A percentile compares a stretch with the other conserved stretches of the same genome.
phyloP scores from a whole-genome alignment of 257 asterid genomes.

The Nicotiana tabacum region DNA sequence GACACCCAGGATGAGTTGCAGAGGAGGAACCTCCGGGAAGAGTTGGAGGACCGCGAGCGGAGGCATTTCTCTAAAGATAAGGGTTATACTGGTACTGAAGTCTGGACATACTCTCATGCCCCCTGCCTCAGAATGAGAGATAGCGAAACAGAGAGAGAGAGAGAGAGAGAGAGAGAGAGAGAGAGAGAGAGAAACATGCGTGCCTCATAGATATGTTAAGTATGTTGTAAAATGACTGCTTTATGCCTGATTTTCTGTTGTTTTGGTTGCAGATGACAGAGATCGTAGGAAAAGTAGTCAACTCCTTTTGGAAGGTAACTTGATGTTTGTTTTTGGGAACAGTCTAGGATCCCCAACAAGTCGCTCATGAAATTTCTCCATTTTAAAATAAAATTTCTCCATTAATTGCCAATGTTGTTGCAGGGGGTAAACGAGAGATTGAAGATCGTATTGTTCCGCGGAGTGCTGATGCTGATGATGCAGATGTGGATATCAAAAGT shows the following conservation, averaged over 20 bases:
- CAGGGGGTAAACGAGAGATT: conserved; percentile 70
- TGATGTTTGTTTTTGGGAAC: not conserved
- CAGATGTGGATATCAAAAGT: conserved; percentile 51
- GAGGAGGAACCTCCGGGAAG: conserved; percentile 72
- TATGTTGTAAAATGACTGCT: too few species aligned
- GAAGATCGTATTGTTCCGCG: conserved; percentile 86
- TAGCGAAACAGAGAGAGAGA: too few species aligned
- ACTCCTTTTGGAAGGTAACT: conserved; percentile 81
- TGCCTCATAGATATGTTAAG: not conserved
- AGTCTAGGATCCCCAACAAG: not conserved
- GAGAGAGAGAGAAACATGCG: not conserved
- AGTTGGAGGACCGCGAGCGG: conserved; percentile 78
- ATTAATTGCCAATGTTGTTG: not conserved
- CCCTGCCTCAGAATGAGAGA: too few species aligned
- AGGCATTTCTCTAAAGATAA: conserved; percentile 76
- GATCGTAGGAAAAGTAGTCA: conserved; percentile 79
- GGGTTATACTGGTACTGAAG: conserved; percentile 20
- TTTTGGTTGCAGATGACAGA: conserved; percentile 65
- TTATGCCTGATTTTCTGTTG: not conserved
- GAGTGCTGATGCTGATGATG: conserved; percentile 84
- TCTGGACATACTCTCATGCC: not conserved
- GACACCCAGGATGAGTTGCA: conserved; percentile 82
- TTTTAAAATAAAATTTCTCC: not conserved
- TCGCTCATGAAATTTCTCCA: not conserved
- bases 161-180: too few species aligned